These are phyloP conservation scores for Stagonosporopsis tanaceti DNA, from an alignment of 2,329 filamentous ascomycete genomes.

Conservation along the genomic window DNA sequence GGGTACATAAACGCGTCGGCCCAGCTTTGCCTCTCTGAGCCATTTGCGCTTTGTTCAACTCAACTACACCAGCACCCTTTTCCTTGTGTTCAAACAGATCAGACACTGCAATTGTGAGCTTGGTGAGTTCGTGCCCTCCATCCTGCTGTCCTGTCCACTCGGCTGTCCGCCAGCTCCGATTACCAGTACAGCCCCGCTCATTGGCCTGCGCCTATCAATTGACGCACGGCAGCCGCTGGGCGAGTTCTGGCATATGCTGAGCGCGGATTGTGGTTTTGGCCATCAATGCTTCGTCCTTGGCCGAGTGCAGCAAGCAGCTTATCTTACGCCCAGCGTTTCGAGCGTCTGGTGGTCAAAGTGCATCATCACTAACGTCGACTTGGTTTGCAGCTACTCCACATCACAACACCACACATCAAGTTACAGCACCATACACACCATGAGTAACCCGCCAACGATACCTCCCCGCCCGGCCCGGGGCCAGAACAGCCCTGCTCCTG, in stretches of 20 bases:
- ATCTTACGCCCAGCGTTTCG: slow-evolving; percentile 34
- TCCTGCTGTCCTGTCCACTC: slow-evolving; percentile 13
- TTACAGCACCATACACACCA: slow-evolving; percentile 38
- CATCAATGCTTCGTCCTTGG: slow-evolving; percentile 18
- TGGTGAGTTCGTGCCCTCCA: slow-evolving; percentile 12
- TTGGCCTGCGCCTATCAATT: slow-evolving; percentile 25
- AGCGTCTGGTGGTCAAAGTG: slow-evolving; percentile 24
- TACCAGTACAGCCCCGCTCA: slow-evolving; percentile 21
- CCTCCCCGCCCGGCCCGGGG: slow-evolving; percentile 69
- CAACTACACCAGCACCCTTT: slow-evolving; percentile 4
- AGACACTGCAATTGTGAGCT: slow-evolving; percentile 2
- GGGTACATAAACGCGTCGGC: slow-evolving; percentile 40
- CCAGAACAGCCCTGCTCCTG: slow-evolving; percentile 54
- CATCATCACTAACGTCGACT: slow-evolving; percentile 34
- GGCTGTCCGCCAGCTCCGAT: slow-evolving; percentile 19
- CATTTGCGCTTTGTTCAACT: slow-evolving; percentile 23
- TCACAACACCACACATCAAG: slow-evolving; percentile 23
- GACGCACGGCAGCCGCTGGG: slow-evolving; percentile 28
- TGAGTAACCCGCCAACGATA: slow-evolving; percentile 62
- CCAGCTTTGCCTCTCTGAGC: slow-evolving; percentile 29
- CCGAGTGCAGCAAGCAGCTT: slow-evolving; percentile 30
- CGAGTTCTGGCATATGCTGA: slow-evolving; percentile 26
- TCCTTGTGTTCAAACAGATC: neutral
- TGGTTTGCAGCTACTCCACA: slow-evolving; percentile 20
- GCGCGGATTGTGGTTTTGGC: slow-evolving; percentile 22